Evolutionary conservation across 768 basidiomycete genomes (phyloP).

Genomic region (Suillus paluster): DNA sequence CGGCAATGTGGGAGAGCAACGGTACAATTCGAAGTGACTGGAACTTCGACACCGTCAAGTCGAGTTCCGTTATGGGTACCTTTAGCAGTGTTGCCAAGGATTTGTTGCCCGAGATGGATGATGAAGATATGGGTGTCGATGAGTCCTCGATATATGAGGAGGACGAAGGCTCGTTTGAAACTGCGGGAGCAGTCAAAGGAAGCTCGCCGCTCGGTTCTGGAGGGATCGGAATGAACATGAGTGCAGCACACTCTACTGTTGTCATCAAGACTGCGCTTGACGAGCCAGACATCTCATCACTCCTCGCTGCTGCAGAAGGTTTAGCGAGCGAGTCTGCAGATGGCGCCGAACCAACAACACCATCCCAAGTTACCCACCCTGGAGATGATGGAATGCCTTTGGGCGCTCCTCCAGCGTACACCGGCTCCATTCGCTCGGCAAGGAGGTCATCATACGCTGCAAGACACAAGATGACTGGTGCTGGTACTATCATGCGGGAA

Average conservation of each 20-base stretch:
- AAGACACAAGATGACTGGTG: constrained; percentile 60
- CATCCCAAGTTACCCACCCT: constrained; percentile 26
- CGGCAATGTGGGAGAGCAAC: constrained; percentile 67
- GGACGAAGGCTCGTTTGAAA: constrained; percentile 61
- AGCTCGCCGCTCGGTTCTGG: constrained; percentile 50
- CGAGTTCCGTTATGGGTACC: constrained; percentile 75
- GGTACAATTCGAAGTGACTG: constrained; percentile 89
- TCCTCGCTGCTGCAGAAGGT: constrained; percentile 39
- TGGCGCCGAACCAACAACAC: constrained; percentile 43
- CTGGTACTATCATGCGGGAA: constrained; percentile 76
- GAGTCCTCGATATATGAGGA: constrained; percentile 43
- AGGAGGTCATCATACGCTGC: constrained; percentile 82
- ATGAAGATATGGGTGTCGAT: constrained; percentile 53
- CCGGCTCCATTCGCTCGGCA: constrained; percentile 62
- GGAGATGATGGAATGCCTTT: constrained; percentile 37
- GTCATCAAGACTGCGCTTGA: constrained; percentile 54
- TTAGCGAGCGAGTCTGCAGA: constrained; percentile 46
- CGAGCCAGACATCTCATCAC: constrained; percentile 47
- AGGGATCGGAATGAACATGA: constrained; percentile 53
- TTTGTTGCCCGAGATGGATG: constrained; percentile 62
- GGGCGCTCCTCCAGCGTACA: constrained; percentile 77
- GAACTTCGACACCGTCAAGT: constrained; percentile 91
- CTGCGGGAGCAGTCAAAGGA: constrained; percentile 65
- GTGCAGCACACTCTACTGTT: constrained; percentile 73
- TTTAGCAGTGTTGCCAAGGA: constrained; percentile 76